These are phyloP conservation scores for Phytophthora sp. DNA, from an alignment of 352 stramenopile genomes.

Conservation along the genomic window DNA sequence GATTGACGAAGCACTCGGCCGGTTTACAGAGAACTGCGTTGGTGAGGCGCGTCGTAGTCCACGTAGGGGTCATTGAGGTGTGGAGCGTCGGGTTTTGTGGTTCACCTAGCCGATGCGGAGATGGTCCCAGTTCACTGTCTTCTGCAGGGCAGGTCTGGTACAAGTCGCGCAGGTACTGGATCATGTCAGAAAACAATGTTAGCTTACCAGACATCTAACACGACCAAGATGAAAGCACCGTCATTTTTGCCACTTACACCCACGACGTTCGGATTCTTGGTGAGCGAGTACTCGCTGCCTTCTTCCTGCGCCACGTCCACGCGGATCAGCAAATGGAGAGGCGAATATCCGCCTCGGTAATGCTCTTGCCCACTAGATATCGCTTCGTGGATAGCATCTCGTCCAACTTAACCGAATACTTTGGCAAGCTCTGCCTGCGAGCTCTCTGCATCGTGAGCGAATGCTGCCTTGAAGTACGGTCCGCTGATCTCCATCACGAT, in stretches of 20 bases:
- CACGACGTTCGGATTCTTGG: slow-evolving; percentile 52
- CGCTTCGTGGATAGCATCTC: slow-evolving; percentile 2
- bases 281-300: slow-evolving; percentile 35
- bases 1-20: too few relatives aligned
- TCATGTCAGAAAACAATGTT: not conserved
- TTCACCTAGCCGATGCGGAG: slow-evolving; percentile 89
- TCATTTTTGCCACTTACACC: slow-evolving; percentile 14
- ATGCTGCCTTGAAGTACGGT: slow-evolving; percentile 61
- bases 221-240: not conserved
- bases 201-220: not conserved
- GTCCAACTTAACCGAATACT: slow-evolving; percentile 31
- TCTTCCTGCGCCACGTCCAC: slow-evolving; percentile 34
- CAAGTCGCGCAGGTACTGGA: slow-evolving; percentile 43
- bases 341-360: slow-evolving; percentile 44
- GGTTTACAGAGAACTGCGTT: slow-evolving; percentile 17
- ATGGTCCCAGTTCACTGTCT: slow-evolving; percentile 85
- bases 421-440: slow-evolving; percentile 49
- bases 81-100: slow-evolving; percentile 74
- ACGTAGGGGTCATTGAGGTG: slow-evolving; percentile 58
- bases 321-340: slow-evolving; percentile 38
- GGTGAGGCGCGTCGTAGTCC: slow-evolving; percentile 32
- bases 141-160: slow-evolving; percentile 80
- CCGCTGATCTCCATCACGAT: slow-evolving; percentile 64
- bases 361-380: slow-evolving; percentile 2
- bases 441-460: slow-evolving; percentile 58